Conservation (phyloP, 1,284 basidiomycete species). For the Moesziomyces globuligerus region DNA sequence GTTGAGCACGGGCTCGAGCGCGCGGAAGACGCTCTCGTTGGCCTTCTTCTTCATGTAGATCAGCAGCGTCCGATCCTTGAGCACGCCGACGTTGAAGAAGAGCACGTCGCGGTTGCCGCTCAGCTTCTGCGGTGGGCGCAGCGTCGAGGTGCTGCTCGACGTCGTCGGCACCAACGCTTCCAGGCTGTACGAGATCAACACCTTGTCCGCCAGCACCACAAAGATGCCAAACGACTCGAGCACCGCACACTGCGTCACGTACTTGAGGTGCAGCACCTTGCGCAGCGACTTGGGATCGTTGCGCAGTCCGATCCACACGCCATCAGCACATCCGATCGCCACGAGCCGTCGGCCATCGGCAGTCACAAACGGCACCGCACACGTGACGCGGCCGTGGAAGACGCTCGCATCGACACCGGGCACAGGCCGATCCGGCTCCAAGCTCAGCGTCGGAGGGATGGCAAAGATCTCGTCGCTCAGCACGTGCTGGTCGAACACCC, state of each 20-base stretch:
- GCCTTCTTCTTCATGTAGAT: slow-evolving; percentile 96
- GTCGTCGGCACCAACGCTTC: slow-evolving; percentile 91
- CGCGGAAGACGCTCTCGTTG: slow-evolving; percentile 88
- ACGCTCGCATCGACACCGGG: slow-evolving; percentile 76
- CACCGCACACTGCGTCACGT: slow-evolving; percentile 92
- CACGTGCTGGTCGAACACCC: slow-evolving; percentile 71
- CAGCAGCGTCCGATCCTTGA: slow-evolving; percentile 84
- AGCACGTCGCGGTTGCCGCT: slow-evolving; percentile 88
- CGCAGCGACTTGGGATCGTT: slow-evolving; percentile 86
- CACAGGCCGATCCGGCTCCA: slow-evolving; percentile 48
- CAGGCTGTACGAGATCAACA: slow-evolving; percentile 78
- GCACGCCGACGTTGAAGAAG: slow-evolving; percentile 90
- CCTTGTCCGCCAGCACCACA: slow-evolving; percentile 91
- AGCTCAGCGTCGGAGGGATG: slow-evolving; percentile 27
- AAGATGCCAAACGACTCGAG: slow-evolving; percentile 94
- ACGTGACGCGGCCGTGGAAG: slow-evolving; percentile 90
- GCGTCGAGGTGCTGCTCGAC: slow-evolving; percentile 69
- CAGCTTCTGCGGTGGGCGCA: slow-evolving; percentile 78
- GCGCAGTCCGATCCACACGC: slow-evolving; percentile 94
- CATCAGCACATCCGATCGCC: slow-evolving; percentile 92
- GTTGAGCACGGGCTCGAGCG: slow-evolving; percentile 88
- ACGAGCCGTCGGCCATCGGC: slow-evolving; percentile 84
- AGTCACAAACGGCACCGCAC: slow-evolving; percentile 81
- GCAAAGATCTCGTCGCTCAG: slow-evolving; percentile 67
- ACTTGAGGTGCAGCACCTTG: slow-evolving; percentile 86